Evolutionary conservation across 2,329 filamentous ascomycete genomes (phyloP), one percentile per base, ranked within the genome.

Genomic region (Pleoardoris graminearum): DNA sequence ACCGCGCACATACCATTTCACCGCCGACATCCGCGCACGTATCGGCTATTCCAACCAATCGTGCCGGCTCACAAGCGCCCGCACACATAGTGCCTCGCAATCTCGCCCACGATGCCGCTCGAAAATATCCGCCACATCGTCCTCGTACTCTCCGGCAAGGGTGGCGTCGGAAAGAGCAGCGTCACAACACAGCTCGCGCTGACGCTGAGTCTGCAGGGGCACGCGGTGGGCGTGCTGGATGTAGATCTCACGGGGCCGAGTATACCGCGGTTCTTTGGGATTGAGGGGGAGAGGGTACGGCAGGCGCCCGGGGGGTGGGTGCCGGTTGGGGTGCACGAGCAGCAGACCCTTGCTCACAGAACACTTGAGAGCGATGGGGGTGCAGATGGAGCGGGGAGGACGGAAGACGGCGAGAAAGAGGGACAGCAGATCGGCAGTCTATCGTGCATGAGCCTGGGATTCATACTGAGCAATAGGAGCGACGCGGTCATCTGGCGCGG

Each of bases 401-500:
- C 53, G 50, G 27, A 33, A 36, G 56, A n/a, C n/a, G n/a, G n/a
- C n/a, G n/a, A n/a, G n/a, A 52, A 3, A 22, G 21, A 10, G 41
- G 57, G 38, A 51, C 58, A 61, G 45, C 39, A 79, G 2, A 75
- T 85, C 21, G 89, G 89, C 1, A 79, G 85, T 29, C 79, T 93
- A 8, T 82, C 85, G 55, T 94, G 91, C 72, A 97, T 97, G 89
- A 96, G 91, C 50, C 80, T 99, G 1, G 94, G 92, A 2, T 97
- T 99, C 66, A 82, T 99, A 6, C 82, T 99, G 5, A 86, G 87
- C 3, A 84, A 86, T 55, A 81, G 93, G 63, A 90, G 89, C 57
- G 91, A 97, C 65, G 93, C 94, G 0, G 92, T 99, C 0, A 94
- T 99, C 33, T 99, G 94, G 94, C 85, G 94, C 48, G 94, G 94